Evolutionary conservation across 208 protist genomes (phyloP), one percentile per base, ranked within the genome.

Genomic region (Histomonas meleagridis): DNA sequence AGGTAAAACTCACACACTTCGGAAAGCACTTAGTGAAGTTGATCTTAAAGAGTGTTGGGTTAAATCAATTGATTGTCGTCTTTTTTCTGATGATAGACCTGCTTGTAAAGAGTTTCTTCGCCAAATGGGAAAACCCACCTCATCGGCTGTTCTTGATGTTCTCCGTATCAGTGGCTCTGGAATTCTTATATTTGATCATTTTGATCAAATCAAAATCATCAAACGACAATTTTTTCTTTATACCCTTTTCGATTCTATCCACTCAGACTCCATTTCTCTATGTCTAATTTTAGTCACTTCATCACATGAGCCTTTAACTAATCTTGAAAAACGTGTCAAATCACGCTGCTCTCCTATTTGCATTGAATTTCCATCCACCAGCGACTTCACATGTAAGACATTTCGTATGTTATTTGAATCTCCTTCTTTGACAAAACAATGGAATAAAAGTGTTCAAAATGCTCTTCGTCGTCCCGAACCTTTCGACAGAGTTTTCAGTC

Each of bases 251-350:
- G 70, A 79, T 49, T 79, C 70, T 49, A 79, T 79, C 23, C 70
- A 79, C 28, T 21, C 70, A 79, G 49, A 79, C 40, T 46, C 70
- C 16, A 49, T 79, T 79, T 46, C 70, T 21, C n/a, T 79, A n/a
- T 79, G 70, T 18, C 23, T 35, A n/a, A 79, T 79, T 51, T n/a
- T 79, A 49, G 40, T 46, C 49, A 79, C 70, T 32, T 79, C 70
- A n/a, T 79, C 70, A n/a, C n/a, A 46, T 79, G 70, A 79, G 28
- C 70, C 70, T n/a, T 51, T 79, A 10, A 46, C 32, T 46, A 79
- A 79, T 79, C 70, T 79, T 43, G 70, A 79, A 79, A 79, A 79
- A 79, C 32, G 70, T 51, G 70, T 79, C 49, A 79, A 35, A 79
- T 79, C 70, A 28, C 70, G 70, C n/a, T 43, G 46, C n/a, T 49